phyloP scores from a whole-genome alignment of 169 alveolate genomes.

The Eimeria maxima region DNA sequence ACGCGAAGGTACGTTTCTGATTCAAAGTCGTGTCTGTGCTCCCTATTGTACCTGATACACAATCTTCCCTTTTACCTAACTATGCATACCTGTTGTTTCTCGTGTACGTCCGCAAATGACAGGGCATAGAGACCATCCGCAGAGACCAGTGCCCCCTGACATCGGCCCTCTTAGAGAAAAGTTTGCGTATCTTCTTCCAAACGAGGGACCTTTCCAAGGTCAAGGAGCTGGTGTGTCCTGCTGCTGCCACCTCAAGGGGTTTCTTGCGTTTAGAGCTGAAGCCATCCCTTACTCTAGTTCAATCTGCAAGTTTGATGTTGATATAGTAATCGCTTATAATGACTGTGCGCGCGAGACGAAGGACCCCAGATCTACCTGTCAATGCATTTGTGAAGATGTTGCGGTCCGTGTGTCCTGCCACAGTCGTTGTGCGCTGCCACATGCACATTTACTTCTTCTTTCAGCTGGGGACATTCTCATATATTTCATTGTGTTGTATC shows the following conservation, averaged over 20 bases:
- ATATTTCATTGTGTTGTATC: neutral
- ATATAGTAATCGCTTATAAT: too few relatives aligned
- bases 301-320: neutral
- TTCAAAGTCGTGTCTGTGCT: neutral
- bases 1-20: constrained; percentile 74
- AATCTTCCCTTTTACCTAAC: neutral
- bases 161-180: constrained; percentile 77
- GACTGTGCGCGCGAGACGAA: too few relatives aligned
- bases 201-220: constrained; percentile 78
- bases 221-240: constrained; percentile 58
- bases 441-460: neutral
- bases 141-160: constrained; percentile 83
- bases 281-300: neutral
- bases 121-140: constrained; percentile 85
- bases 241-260: neutral
- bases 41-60: neutral
- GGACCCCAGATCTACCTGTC: too few relatives aligned
- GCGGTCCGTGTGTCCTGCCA: neutral
- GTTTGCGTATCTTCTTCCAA: constrained; percentile 69
- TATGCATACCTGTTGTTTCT: neutral
- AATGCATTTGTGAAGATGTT: neutral
- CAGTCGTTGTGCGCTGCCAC: neutral
- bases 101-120: neutral
- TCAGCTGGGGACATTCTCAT: neutral
- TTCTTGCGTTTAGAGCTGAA: neutral